phyloP scores from a whole-genome alignment of 2,329 filamentous ascomycete species.

The Pseudogymnoascus sp. region DNA sequence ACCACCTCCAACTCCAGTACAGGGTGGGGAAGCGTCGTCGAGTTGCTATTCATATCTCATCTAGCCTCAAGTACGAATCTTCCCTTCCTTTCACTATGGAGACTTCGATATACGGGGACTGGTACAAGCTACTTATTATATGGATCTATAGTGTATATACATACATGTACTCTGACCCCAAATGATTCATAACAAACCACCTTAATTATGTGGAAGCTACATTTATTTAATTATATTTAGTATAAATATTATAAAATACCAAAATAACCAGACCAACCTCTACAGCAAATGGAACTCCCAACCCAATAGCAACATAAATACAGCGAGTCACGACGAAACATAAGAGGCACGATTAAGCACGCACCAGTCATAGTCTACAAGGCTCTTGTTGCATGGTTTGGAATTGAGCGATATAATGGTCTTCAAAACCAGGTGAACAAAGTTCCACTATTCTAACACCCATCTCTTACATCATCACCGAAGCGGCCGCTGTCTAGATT shows the following conservation, averaged over 20 bases:
- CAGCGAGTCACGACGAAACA: neutral
- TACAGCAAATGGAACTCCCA: no score
- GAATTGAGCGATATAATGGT: neutral
- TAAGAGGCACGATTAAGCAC: neutral
- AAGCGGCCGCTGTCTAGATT: conserved; percentile 3
- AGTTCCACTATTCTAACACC: conserved; percentile 3
- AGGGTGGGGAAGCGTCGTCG: neutral
- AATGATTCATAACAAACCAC: no score
- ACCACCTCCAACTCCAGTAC: neutral
- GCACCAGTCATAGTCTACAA: neutral
- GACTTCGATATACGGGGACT: neutral
- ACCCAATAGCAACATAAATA: no score
- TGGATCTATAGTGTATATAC: neutral
- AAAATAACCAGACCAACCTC: no score
- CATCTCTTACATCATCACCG: neutral
- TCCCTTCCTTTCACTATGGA: neutral
- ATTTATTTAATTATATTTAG: no score
- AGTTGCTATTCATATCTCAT: neutral
- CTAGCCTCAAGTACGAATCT: neutral
- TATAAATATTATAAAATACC: no score
- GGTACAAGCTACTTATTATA: neutral
- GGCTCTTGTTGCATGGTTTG: neutral
- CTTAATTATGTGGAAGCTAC: no score
- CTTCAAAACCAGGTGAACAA: neutral
- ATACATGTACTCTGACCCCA: no score